Conservation (phyloP, 768 basidiomycete species). For the Rhizopogon rudus region DNA sequence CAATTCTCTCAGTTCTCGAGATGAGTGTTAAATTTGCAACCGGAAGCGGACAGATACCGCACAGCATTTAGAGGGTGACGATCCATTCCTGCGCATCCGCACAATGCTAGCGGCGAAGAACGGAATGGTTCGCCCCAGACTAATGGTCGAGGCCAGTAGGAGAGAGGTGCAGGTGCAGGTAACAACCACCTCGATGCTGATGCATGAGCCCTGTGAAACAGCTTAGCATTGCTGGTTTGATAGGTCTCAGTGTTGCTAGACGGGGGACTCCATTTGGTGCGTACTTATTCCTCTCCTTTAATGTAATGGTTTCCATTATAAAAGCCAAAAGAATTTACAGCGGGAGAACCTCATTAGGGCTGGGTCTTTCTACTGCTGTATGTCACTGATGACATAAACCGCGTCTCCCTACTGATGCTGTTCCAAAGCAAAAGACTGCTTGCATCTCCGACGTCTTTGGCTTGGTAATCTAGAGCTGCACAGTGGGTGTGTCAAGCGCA, state of each 20-base stretch:
- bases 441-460: slow-evolving; percentile 60
- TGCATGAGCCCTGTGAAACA: slow-evolving; percentile 16
- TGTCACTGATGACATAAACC: slow-evolving; percentile 11
- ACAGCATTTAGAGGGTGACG: slow-evolving; percentile 20
- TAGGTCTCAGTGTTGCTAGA: slow-evolving; percentile 45
- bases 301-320: not conserved
- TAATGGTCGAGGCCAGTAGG: slow-evolving; percentile 8
- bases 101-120: slow-evolving; percentile 29
- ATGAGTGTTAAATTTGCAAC: slow-evolving; percentile 37
- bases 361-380: slow-evolving; percentile 65
- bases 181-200: slow-evolving; percentile 6
- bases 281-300: not conserved
- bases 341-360: slow-evolving; percentile 67
- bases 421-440: slow-evolving; percentile 57
- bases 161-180: slow-evolving; percentile 5
- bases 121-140: slow-evolving; percentile 6
- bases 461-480: slow-evolving; percentile 69
- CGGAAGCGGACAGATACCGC: slow-evolving; percentile 10
- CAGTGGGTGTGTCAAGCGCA: slow-evolving; percentile 60
- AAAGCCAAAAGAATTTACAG: slow-evolving; percentile 15
- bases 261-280: slow-evolving; percentile 67
- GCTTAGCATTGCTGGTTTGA: slow-evolving; percentile 21
- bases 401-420: not conserved
- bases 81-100: slow-evolving; percentile 24
- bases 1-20: slow-evolving; percentile 35